These are phyloP conservation scores for Microstegium vimineum DNA, from an alignment of 176 grass and related monocot genomes.

Conservation along the genomic window DNA sequence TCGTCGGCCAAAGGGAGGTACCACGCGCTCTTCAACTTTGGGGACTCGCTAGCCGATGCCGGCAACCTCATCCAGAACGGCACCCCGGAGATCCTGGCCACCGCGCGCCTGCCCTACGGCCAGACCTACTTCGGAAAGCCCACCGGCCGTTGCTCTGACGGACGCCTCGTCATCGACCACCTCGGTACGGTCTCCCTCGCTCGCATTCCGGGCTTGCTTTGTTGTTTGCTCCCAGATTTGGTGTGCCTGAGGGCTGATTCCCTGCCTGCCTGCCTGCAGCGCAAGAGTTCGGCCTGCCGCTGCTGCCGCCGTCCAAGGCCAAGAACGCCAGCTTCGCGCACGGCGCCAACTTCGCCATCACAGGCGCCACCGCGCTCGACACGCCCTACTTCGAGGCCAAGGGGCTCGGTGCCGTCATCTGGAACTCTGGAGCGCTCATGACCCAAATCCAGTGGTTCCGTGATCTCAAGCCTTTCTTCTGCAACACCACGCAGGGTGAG, in stretches of 20 bases:
- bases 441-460: slow-evolving; percentile 95
- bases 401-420: slow-evolving; percentile 55
- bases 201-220: background rate
- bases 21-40: slow-evolving; percentile 78
- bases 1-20: slow-evolving; percentile 41
- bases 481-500: slow-evolving; percentile 60
- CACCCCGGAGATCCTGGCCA: slow-evolving; percentile 46
- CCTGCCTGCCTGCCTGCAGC: slow-evolving; percentile 38
- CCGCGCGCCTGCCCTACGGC: slow-evolving; percentile 60
- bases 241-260: background rate
- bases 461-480: slow-evolving; percentile 74
- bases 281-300: slow-evolving; percentile 61
- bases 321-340: slow-evolving; percentile 55
- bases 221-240: slow-evolving; percentile 8
- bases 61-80: slow-evolving; percentile 72
- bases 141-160: slow-evolving; percentile 85
- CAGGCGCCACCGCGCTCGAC: slow-evolving; percentile 76
- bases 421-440: slow-evolving; percentile 75
- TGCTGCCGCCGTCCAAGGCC: slow-evolving; percentile 68
- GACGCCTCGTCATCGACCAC: slow-evolving; percentile 83
- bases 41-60: slow-evolving; percentile 76
- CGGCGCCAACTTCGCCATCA: slow-evolving; percentile 93
- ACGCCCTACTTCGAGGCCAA: slow-evolving; percentile 65
- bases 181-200: slow-evolving; percentile 16
- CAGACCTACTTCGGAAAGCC: slow-evolving; percentile 67